Conservation (phyloP, 306 rosid species). For the Chamaecrista fasciculata region DNA sequence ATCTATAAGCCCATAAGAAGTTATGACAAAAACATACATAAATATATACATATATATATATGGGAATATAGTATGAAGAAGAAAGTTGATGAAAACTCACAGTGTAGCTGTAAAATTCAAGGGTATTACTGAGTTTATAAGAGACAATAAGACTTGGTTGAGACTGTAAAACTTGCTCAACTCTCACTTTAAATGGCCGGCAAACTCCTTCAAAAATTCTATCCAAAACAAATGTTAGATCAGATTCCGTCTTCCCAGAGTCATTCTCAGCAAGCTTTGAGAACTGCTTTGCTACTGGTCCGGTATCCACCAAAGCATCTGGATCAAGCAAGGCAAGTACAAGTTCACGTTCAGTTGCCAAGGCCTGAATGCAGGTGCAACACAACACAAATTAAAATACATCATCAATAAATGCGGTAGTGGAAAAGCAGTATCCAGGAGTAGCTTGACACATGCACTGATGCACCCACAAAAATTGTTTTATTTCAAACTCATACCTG, state of each 20-base stretch:
- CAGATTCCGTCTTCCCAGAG: constrained; percentile 62
- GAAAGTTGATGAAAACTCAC: constrained; percentile 52
- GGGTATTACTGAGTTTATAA: constrained; percentile 84
- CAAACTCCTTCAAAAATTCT: constrained; percentile 99
- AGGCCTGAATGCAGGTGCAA: constrained; percentile 57
- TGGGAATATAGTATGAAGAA: constrained; percentile 1
- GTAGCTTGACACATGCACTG: constrained; percentile 11
- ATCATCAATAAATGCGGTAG: constrained; percentile 14
- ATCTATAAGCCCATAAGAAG: constrained; percentile 49
- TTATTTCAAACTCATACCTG: constrained; percentile 52
- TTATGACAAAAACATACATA: constrained; percentile 24
- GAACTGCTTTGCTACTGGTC: constrained; percentile 55
- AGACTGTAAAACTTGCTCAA: constrained; percentile 96
- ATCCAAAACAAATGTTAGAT: constrained; percentile 88
- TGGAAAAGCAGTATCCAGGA: constrained; percentile 20
- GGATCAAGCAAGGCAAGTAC: constrained; percentile 77
- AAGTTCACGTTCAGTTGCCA: constrained; percentile 99
- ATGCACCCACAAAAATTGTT: constrained; percentile 27
- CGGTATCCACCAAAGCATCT: constrained; percentile 57
- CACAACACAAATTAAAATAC: not conserved
- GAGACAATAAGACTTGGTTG: constrained; percentile 89
- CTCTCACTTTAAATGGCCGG: constrained; percentile 96
- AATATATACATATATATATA: not conserved
- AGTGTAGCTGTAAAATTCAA: constrained; percentile 91
- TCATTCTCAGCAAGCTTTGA: constrained; percentile 51